Base-by-base conservation (phyloP, 805 yeast genomes). In the Nakazawaea holstii region DNA sequence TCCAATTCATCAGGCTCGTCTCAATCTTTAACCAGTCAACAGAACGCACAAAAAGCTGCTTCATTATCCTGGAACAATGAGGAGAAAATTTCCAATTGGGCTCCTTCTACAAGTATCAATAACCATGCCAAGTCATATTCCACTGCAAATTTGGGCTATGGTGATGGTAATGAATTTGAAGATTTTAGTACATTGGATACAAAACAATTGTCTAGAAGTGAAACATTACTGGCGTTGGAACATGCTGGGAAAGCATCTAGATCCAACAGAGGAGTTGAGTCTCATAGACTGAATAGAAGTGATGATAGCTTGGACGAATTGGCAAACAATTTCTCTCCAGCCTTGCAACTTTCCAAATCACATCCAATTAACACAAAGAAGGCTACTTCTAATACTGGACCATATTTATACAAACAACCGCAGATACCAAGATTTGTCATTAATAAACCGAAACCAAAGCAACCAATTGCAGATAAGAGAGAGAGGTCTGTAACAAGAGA, bases 21-120 rank as follows among this genome's bases (percentile, higher is more conserved):
- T 20, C 24, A 20, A 20, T 20, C 24, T 20, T 20, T 20, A 20
- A 20, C 24, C 24, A 20, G 13, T 36, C 40, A 46, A 41, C 50
- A 42, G 41, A 55, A 53, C 14, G 70, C 71, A 6, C 62, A 59
- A 41, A 60, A 60, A 31, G 70, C 70, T 2, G 70, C 70, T 0
- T 62, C 62, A 37, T 49, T 66, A 5, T 43, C 43, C 9, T 54
- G 57, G 57, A 45, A 39, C 20, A 50, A 50, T 37, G 55, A 51
- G 27, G 53, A 50, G 20, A 49, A 51, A 26, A 37, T 50, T 2
- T 32, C 47, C 35, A 64, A 65, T 8, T 67, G 70, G 70, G 59
- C 70, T 5, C 70, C 70, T 8, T 60, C 65, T 1, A 55, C 56
- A 17, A 60, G 68, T 26, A 44, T 65, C 6, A 49, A 57, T 11